Evolutionary conservation across 1,139 yeast species (phyloP).

Genomic region (Groenewaldozyma sp.): DNA sequence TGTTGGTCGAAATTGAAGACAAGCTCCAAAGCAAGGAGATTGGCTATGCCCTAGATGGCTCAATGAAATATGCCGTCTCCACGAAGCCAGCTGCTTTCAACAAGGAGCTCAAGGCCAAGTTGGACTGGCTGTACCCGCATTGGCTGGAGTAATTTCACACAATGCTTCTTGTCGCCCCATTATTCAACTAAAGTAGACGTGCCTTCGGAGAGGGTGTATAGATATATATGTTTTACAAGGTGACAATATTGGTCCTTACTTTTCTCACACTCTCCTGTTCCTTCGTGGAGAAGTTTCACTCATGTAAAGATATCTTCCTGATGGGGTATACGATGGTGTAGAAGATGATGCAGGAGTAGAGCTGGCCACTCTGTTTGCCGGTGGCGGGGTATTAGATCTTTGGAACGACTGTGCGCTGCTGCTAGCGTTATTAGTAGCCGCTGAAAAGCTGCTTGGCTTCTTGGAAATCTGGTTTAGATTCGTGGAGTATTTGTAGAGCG

Average conservation of each 20-base stretch:
- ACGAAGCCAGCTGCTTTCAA: conserved; percentile 73
- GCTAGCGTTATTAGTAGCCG: no score
- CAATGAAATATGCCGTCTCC: conserved; percentile 73
- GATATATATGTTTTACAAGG: no score
- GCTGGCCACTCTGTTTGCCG: conserved; percentile 4
- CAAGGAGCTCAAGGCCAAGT: conserved; percentile 61
- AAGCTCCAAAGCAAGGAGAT: conserved; percentile 50
- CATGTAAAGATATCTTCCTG: conserved; percentile 36
- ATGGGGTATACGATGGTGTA: conserved; percentile 32
- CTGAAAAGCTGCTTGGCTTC: no score
- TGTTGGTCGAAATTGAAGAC: conserved; percentile 57
- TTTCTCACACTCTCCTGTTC: no score
- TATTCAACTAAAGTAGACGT: neutral
- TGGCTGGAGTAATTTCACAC: neutral
- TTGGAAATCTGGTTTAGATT: neutral
- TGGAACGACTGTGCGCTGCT: no score
- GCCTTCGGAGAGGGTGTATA: no score
- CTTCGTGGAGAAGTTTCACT: conserved; percentile 28
- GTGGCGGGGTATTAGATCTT: neutral
- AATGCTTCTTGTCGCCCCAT: no score
- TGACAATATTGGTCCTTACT: no score
- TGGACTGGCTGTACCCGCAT: conserved; percentile 73
- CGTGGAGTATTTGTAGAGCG: neutral
- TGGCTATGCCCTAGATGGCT: conserved; percentile 62
- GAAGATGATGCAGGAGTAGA: conserved; percentile 6